phyloP scores from a whole-genome alignment of 176 grass and related monocot species.

The Ensete ventricosum region DNA sequence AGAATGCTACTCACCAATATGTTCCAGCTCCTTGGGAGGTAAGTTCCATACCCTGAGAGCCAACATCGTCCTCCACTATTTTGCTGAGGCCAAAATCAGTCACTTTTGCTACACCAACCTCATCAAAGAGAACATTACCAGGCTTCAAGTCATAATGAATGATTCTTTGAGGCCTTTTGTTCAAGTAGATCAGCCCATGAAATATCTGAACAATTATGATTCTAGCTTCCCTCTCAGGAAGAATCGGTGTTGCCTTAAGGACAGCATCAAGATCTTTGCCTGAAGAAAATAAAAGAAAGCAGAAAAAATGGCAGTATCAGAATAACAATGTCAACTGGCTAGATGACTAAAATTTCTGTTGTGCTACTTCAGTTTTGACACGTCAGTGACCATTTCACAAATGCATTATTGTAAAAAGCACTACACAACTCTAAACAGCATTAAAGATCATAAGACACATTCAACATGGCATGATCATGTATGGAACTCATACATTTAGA shows the following conservation, averaged over 20 bases:
- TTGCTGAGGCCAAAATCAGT: slow-evolving; percentile 99
- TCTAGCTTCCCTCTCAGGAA: slow-evolving; percentile 97
- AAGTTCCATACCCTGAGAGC: slow-evolving; percentile 98
- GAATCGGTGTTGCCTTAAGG: slow-evolving; percentile 88
- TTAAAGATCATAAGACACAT: too few species aligned
- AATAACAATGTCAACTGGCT: not conserved
- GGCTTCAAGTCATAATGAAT: slow-evolving; percentile 99
- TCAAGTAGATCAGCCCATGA: slow-evolving; percentile 94
- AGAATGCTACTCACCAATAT: slow-evolving; percentile 57
- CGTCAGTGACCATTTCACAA: too few species aligned
- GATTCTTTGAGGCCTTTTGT: slow-evolving; percentile 91
- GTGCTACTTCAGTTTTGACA: not conserved
- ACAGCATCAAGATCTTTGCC: slow-evolving; percentile 98
- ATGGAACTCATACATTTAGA: too few species aligned
- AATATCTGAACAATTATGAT: slow-evolving; percentile 99
- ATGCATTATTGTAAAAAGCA: too few species aligned
- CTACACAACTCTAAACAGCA: too few species aligned
- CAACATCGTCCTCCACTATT: slow-evolving; percentile 99
- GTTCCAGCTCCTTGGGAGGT: slow-evolving; percentile 99
- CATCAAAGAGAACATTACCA: slow-evolving; percentile 97
- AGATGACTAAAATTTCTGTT: not conserved
- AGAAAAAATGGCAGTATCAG: slow-evolving; percentile 28
- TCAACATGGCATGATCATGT: too few species aligned
- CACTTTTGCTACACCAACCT: slow-evolving; percentile 88
- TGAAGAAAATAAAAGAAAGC: slow-evolving; percentile 32